Evolutionary conservation across 768 basidiomycete genomes (phyloP), one percentile per base, ranked within the genome.

Genomic region (Cyclocybe aegerita): DNA sequence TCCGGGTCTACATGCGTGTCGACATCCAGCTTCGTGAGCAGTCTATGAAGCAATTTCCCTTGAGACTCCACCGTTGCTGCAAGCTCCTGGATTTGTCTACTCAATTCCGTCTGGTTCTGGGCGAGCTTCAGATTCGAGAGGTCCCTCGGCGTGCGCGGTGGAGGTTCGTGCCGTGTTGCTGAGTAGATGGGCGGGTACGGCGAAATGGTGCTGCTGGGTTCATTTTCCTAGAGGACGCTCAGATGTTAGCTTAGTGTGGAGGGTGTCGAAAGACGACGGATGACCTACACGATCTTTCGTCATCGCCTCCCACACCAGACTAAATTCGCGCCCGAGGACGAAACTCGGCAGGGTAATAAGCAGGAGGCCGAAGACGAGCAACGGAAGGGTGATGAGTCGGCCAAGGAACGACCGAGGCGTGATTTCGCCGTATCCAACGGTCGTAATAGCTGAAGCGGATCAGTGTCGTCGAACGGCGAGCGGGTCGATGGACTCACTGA

Each of bases 381-480:
- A 78, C 0, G 93, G 93, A 1, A 95, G 71, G 0, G 93, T 93
- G 57, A 96, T 74, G 33, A 95, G 72, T 2, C 91, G 85, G 0
- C 93, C 93, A n/a, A 95, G 74, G 66, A 88, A 85, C 1, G 91
- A 91, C 9, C 89, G 81, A 0, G 93, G 93, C 0, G 90, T 91
- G 47, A 94, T 90, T 66, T 96, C 93, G 34, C 93, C 93, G 58
- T 93, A 96, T 9, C 93, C 91, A 1, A 93, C 90, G 0, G 93
- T 94, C 2, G 88, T 88, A 54, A 94, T 93, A 0, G 93, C 86
- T 88, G 52, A 11, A n/a, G 36, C 29, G 44, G 34, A 43, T 55
- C 9, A 53, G 57, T 40, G 30, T 44, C 29, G 23, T 32, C 7
- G 32, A 38, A n/a, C 34, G 30, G 12, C 1, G 12, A 12, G 46